Evolutionary conservation across 257 asterid genomes (phyloP).

Genomic region (Solanum pinnatisectum): DNA sequence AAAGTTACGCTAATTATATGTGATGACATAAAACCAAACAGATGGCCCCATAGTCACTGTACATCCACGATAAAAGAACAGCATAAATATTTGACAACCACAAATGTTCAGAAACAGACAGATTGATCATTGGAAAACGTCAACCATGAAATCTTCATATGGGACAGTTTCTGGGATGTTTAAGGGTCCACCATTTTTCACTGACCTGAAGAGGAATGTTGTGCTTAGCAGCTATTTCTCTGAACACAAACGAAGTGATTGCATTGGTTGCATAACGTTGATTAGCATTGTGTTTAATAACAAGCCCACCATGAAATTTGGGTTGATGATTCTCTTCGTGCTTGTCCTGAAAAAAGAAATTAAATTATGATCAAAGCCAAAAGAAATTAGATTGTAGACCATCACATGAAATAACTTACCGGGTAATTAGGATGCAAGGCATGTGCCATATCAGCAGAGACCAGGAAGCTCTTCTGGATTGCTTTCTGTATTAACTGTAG

Average conservation of each 20-base stretch:
- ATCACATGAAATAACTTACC: slow-evolving; percentile 24
- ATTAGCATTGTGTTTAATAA: slow-evolving; percentile 87
- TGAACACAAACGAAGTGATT: slow-evolving; percentile 71
- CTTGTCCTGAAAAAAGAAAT: slow-evolving; percentile 52
- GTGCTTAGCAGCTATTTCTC: slow-evolving; percentile 77
- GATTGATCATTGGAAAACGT: neutral
- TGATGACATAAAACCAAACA: neutral
- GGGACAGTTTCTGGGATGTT: neutral
- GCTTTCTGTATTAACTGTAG: slow-evolving; percentile 60
- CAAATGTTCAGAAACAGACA: neutral
- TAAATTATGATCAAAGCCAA: neutral
- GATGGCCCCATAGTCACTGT: neutral
- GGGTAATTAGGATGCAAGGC: slow-evolving; percentile 91
- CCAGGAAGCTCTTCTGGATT: slow-evolving; percentile 81
- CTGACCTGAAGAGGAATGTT: slow-evolving; percentile 77
- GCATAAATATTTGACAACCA: neutral
- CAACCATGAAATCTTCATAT: neutral
- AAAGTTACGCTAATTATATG: neutral
- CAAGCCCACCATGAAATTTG: slow-evolving; percentile 87
- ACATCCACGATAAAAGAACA: neutral
- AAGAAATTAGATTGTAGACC: neutral
- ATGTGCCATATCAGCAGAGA: slow-evolving; percentile 99
- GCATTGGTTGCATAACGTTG: slow-evolving; percentile 96
- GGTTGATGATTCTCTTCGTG: slow-evolving; percentile 99
- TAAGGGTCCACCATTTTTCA: neutral